Conservation (phyloP, 495 filamentous ascomycete genomes). For the Xylaria sp. region DNA sequence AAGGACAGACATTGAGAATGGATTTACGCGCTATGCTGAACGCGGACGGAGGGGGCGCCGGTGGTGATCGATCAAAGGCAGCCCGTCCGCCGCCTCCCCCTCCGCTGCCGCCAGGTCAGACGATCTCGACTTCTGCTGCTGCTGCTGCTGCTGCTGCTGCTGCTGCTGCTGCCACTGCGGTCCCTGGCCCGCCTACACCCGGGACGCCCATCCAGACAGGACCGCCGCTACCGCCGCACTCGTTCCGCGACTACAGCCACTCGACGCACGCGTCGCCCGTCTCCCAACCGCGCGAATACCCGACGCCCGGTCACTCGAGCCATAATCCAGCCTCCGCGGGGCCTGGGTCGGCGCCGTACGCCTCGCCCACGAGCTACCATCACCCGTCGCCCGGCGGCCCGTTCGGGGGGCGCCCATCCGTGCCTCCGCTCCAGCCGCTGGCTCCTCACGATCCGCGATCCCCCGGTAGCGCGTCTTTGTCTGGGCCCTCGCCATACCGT, state of each 20-base stretch:
- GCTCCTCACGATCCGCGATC: constrained; percentile 58
- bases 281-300: constrained; percentile 39
- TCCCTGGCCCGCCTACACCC: constrained; percentile 45
- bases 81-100: constrained; percentile 33
- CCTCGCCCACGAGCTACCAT: constrained; percentile 53
- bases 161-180: not conserved
- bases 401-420: constrained; percentile 54
- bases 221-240: constrained; percentile 44
- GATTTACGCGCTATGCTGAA: constrained; percentile 65
- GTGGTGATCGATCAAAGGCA: constrained; percentile 35
- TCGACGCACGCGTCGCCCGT: constrained; percentile 51
- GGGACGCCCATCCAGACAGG: constrained; percentile 56
- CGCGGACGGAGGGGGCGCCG: constrained; percentile 49
- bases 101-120: constrained; percentile 36
- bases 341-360: constrained; percentile 35
- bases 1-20: constrained; percentile 47
- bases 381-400: constrained; percentile 37
- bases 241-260: constrained; percentile 57
- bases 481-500: constrained; percentile 61
- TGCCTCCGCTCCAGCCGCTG: constrained; percentile 59
- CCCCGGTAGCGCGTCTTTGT: constrained; percentile 52
- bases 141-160: constrained; percentile 1
- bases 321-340: constrained; percentile 39
- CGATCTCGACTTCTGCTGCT: constrained; percentile 19
- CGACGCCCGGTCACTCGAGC: constrained; percentile 45